phyloP scores from a whole-genome alignment of 768 basidiomycete genomes.

The Termitomyces sp. region DNA sequence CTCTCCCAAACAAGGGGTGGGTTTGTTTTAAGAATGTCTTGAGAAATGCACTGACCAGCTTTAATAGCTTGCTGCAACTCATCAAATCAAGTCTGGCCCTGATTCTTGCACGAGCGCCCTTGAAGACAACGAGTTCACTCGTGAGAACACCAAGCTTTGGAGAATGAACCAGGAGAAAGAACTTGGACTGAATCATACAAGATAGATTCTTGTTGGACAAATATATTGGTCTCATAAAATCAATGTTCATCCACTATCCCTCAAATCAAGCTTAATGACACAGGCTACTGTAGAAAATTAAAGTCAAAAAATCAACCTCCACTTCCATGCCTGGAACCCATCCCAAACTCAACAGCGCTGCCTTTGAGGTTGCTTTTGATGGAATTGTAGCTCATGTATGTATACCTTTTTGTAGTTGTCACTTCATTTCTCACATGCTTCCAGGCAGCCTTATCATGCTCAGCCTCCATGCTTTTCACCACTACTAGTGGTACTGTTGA shows the following conservation, averaged over 20 bases:
- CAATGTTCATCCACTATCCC: not conserved
- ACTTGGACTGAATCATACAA: no score
- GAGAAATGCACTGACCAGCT: no score
- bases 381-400: constrained; percentile 67
- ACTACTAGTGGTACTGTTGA: constrained; percentile 77
- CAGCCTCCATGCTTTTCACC: constrained; percentile 46
- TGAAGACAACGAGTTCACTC: no score
- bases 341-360: not conserved
- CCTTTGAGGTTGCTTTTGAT: constrained; percentile 60
- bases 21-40: no score
- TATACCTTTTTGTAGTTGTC: not conserved
- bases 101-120: no score
- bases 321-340: constrained; percentile 36
- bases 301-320: constrained; percentile 44
- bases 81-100: no score
- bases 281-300: constrained; percentile 36
- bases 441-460: constrained; percentile 38
- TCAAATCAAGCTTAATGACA: not conserved
- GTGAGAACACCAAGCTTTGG: no score
- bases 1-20: no score
- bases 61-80: no score
- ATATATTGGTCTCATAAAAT: constrained; percentile 17
- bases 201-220: constrained; percentile 9
- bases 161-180: no score
- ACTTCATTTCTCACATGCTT: not conserved